Evolutionary conservation across 2,329 filamentous ascomycete species (phyloP).

Genomic region (Phialocephala sp.): DNA sequence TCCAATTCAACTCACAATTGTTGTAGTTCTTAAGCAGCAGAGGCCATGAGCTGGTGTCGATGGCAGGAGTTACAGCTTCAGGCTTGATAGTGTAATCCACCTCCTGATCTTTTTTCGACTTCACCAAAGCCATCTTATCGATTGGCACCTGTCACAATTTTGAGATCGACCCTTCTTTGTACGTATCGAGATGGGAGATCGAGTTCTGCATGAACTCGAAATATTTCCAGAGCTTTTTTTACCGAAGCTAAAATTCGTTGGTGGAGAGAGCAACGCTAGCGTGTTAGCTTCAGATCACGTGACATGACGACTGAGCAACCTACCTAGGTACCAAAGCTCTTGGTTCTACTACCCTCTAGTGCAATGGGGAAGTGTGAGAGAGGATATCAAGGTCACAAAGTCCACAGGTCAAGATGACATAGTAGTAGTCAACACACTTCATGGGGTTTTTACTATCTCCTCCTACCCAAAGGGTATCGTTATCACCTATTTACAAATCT

Average conservation of each 20-base stretch:
- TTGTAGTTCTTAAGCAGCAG: slow-evolving; percentile 96
- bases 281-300: background rate
- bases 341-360: too few relatives aligned
- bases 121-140: slow-evolving; percentile 53
- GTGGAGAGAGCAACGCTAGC: background rate
- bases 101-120: slow-evolving; percentile 61
- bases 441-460: slow-evolving; percentile 3
- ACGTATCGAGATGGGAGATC: slow-evolving; percentile 16
- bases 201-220: slow-evolving; percentile 18
- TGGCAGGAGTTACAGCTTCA: slow-evolving; percentile 75
- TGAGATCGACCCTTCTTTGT: slow-evolving; percentile 23
- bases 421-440: background rate
- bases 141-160: slow-evolving; percentile 27
- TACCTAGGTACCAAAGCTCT: too few relatives aligned
- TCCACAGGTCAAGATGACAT: background rate
- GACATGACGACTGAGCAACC: background rate
- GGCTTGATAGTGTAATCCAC: slow-evolving; percentile 91
- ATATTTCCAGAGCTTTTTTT: slow-evolving; percentile 21
- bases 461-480: slow-evolving; percentile 29
- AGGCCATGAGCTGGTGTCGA: slow-evolving; percentile 91
- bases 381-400: background rate
- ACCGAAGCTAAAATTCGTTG: slow-evolving; percentile 17
- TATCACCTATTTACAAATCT: slow-evolving; percentile 2
- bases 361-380: too few relatives aligned
- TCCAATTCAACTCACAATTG: slow-evolving; percentile 67